Evolutionary conservation across 495 filamentous ascomycete genomes (phyloP).

Genomic region (Evansstolkia leycettana): DNA sequence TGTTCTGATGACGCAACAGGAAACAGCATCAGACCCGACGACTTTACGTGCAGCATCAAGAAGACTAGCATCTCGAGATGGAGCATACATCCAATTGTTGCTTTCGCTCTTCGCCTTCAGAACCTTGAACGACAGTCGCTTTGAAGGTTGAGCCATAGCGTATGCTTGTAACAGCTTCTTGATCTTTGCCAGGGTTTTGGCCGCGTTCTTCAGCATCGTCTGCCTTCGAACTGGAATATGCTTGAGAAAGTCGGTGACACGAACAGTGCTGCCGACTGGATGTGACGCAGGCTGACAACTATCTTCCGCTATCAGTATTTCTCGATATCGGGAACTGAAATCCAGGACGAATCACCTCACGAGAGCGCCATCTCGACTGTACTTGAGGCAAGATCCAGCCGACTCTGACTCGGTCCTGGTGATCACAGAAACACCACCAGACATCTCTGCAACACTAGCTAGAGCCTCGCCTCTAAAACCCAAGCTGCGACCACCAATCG

Average conservation of each 20-base stretch:
- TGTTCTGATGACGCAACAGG: constrained; percentile 34
- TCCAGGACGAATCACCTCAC: constrained; percentile 20
- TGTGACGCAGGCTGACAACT: constrained; percentile 41
- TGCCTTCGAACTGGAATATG: constrained; percentile 64
- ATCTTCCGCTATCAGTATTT: constrained; percentile 1
- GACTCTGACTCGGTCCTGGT: constrained; percentile 61
- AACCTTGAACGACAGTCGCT: constrained; percentile 56
- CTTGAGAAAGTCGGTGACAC: constrained; percentile 54
- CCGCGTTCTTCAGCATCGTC: constrained; percentile 43
- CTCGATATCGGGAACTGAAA: not conserved
- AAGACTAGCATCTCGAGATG: constrained; percentile 38
- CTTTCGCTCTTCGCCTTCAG: constrained; percentile 49
- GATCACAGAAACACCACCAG: constrained; percentile 47
- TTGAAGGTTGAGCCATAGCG: constrained; percentile 53
- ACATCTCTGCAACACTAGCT: constrained; percentile 63
- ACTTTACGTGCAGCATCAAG: constrained; percentile 59
- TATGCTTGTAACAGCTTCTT: constrained; percentile 63
- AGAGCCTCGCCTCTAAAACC: constrained; percentile 87
- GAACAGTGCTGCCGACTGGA: constrained; percentile 71
- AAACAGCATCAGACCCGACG: constrained; percentile 52
- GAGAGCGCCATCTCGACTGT: constrained; percentile 39
- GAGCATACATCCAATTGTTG: constrained; percentile 60
- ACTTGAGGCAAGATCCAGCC: constrained; percentile 43
- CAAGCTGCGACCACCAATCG: constrained; percentile 51
- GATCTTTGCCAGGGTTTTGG: constrained; percentile 50